phyloP scores from a whole-genome alignment of 1,139 yeast genomes.

The Taphrina populina region DNA sequence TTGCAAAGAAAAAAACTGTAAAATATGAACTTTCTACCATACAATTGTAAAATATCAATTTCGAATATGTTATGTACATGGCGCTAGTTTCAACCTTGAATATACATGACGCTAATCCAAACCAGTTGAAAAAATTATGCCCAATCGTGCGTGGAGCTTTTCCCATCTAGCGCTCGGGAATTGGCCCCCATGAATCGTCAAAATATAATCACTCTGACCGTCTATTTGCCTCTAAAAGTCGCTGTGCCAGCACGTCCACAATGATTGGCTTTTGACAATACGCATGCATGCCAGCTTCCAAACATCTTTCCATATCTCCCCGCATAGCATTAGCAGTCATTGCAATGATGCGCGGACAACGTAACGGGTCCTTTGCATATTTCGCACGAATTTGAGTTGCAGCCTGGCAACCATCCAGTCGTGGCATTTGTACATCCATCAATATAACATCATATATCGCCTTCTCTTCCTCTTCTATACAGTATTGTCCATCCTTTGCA shows the following conservation, averaged over 20 bases:
- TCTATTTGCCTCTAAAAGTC: conserved; percentile 13
- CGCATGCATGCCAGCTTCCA: conserved; percentile 84
- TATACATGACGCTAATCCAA: no score
- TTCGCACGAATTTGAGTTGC: conserved; percentile 47
- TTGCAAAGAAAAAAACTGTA: no score
- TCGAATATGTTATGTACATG: no score
- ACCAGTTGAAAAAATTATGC: no score
- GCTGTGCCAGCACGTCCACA: conserved; percentile 27
- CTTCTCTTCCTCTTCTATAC: conserved; percentile 68
- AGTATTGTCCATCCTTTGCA: conserved; percentile 65
- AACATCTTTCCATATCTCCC: conserved; percentile 79
- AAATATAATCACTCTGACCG: conserved; percentile 10
- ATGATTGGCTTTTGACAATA: conserved; percentile 74
- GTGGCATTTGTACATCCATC: conserved; percentile 98
- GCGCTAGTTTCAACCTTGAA: no score
- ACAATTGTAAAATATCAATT: no score
- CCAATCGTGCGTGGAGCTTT: no score
- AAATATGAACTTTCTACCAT: no score
- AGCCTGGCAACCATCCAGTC: conserved; percentile 81
- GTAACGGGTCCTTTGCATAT: conserved; percentile 41
- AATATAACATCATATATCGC: conserved; percentile 73
- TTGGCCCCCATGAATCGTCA: no score
- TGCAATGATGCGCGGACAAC: conserved; percentile 59
- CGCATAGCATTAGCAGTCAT: conserved; percentile 93
- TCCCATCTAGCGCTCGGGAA: no score